These are phyloP conservation scores for Sphagnum magellanicum DNA, from an alignment of 228 moss, liverwort and hornwort genomes.

Conservation along the genomic window DNA sequence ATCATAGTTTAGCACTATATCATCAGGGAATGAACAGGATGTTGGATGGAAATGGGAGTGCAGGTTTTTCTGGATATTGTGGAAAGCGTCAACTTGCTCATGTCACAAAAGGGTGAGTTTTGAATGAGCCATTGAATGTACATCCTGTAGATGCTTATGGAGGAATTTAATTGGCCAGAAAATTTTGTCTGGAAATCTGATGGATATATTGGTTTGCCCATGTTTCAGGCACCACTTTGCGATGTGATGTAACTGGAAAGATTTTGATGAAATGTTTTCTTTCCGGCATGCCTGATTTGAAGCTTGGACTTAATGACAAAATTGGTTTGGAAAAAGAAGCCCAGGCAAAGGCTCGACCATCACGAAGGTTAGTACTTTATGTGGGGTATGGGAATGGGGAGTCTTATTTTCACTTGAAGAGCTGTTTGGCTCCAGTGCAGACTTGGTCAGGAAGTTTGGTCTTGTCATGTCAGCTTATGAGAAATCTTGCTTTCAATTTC, in stretches of 20 bases:
- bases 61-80: conserved; percentile 99
- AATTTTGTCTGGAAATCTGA: no score
- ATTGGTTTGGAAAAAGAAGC: conserved; percentile 98
- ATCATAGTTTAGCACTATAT: no score
- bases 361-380: conserved; percentile 55
- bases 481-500: no score
- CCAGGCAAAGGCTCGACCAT: conserved; percentile 91
- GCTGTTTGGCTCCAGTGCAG: no score
- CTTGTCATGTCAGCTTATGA: no score
- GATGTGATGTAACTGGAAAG: conserved; percentile 98
- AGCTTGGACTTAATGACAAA: conserved; percentile 96
- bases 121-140: neutral
- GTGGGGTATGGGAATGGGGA: no score
- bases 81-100: conserved; percentile 95
- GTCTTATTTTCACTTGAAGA: no score
- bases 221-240: conserved; percentile 74
- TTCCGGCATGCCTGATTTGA: conserved; percentile 99
- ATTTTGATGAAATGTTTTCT: conserved; percentile 99
- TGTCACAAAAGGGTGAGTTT: conserved; percentile 88
- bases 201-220: neutral
- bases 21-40: no score
- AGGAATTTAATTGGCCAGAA: no score
- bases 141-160: no score
- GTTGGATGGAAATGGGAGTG: neutral
- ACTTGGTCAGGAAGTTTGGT: no score